Conservation (phyloP, 1,284 basidiomycete species). For the Pisolithus thermaeus region DNA sequence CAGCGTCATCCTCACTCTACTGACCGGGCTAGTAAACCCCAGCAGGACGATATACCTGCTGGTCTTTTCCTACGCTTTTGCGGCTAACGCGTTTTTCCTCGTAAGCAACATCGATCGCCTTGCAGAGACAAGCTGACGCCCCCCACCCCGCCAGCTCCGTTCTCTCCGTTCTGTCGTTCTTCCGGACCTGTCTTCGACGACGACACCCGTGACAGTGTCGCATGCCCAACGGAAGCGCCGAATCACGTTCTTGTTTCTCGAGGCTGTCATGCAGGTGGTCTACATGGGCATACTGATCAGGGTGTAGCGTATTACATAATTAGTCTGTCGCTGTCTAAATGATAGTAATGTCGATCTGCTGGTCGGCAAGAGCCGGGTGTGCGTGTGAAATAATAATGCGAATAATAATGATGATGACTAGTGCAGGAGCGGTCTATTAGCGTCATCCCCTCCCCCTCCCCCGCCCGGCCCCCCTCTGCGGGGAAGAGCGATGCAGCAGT, state of each 20-base stretch:
- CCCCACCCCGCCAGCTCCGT: conserved; percentile 56
- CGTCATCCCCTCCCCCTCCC: not conserved
- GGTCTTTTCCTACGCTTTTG: conserved; percentile 80
- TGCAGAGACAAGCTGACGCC: conserved; percentile 1
- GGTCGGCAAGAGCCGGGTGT: conserved; percentile 19
- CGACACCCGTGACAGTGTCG: conserved; percentile 57
- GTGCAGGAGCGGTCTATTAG: too few species aligned
- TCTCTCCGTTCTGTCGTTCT: conserved; percentile 89
- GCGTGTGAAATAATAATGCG: not conserved
- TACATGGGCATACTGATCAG: conserved; percentile 78
- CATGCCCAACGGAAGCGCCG: conserved; percentile 77
- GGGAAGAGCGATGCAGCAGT: conserved; percentile 57
- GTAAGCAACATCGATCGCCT: conserved; percentile 41
- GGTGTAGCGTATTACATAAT: conserved; percentile 30
- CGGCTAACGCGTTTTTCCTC: conserved; percentile 92
- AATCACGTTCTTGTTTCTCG: conserved; percentile 77
- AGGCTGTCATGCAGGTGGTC: conserved; percentile 72
- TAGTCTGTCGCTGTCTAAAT: not conserved
- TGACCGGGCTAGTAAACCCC: conserved; percentile 56
- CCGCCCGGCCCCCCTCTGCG: conserved; percentile 43
- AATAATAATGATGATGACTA: too few species aligned
- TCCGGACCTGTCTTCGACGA: conserved; percentile 43
- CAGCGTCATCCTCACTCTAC: conserved; percentile 69
- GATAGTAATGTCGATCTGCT: not conserved
- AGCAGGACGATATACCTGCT: conserved; percentile 62